These are phyloP conservation scores for Cyberlindnera americana DNA, from an alignment of 805 yeast genomes.

Conservation along the genomic window DNA sequence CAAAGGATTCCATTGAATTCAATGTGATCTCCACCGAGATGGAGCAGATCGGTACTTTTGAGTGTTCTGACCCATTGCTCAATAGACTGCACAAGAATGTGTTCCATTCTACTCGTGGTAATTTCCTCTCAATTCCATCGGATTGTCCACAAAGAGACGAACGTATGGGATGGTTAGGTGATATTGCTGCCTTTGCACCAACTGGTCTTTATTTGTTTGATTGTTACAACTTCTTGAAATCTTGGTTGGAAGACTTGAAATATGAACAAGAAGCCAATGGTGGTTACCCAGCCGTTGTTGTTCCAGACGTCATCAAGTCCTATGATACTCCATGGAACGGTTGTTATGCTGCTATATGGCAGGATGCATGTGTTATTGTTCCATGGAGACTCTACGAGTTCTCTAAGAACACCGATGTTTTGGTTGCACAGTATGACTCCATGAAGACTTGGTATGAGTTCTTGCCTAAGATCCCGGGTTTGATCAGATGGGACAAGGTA, in stretches of 20 bases:
- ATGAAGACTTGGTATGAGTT: constrained; percentile 22
- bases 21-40: constrained; percentile 12
- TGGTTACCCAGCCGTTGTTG: constrained; percentile 18
- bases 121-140: constrained; percentile 16
- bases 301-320: constrained; percentile 15
- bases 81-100: constrained; percentile 16
- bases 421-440: constrained; percentile 16
- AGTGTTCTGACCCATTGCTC: constrained; percentile 11
- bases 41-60: constrained; percentile 13
- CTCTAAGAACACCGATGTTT: constrained; percentile 12
- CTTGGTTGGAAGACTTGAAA: constrained; percentile 20
- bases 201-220: constrained; percentile 19
- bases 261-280: constrained; percentile 17
- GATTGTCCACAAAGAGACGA: constrained; percentile 25
- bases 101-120: constrained; percentile 19
- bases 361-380: constrained; percentile 21
- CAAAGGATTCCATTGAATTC: constrained; percentile 12
- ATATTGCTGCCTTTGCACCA: constrained; percentile 21
- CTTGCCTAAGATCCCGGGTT: constrained; percentile 16
- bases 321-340: constrained; percentile 15
- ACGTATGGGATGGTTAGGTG: constrained; percentile 24
- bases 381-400: constrained; percentile 17
- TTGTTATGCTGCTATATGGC: constrained; percentile 19
- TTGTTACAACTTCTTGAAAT: constrained; percentile 18
- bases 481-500: constrained; percentile 17